Evolutionary conservation across 2,329 filamentous ascomycete genomes (phyloP), one percentile per base, ranked within the genome.

Genomic region (Neocucurbitaria cava): DNA sequence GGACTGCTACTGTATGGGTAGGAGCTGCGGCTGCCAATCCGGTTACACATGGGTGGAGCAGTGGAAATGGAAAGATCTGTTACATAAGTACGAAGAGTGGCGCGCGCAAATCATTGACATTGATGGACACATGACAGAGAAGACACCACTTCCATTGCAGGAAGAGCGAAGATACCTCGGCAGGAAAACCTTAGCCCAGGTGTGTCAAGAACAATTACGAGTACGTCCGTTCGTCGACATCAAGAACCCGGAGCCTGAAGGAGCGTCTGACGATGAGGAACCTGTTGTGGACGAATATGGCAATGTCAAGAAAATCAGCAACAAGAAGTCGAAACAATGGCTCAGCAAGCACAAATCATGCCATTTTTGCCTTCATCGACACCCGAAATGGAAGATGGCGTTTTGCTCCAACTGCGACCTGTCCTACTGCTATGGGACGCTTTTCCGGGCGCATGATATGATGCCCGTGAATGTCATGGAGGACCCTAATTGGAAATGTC

Each of bases 1-100:
- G 90, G 95, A 99, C 65, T 99, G 95, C 71, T 99, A 96, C 70
- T 90, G 88, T n/a, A 96, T 98, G 90, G 95, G 95, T 20, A 87
- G 95, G 46, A 96, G 93, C 41, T 99, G 95, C 72, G 86, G 85
- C 3, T 99, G 95, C 69, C 84, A 96, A 46, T 96, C 93, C 3
- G 87, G 87, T 10, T 83, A 96, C 10, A 87, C 85, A 56, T 99
- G 94, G 93, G 92, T 91, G 46, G 93, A 99, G 72, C 95, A 98
- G 72, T 97, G 93, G 83, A 80, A 85, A 11, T 98, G 93, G 93
- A 83, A 86, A 38, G 87, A 92, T 13, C 81, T 99, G 10, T 81
- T 87, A 0, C 81, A 87, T 46, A 89, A 90, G 54, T 92, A 98
- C 71, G 93, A 96, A 59, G 78, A 79, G 2, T 99, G 94, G 92